Base-by-base conservation (phyloP, 2,329 filamentous ascomycete genomes). In the Calonectria montana region DNA sequence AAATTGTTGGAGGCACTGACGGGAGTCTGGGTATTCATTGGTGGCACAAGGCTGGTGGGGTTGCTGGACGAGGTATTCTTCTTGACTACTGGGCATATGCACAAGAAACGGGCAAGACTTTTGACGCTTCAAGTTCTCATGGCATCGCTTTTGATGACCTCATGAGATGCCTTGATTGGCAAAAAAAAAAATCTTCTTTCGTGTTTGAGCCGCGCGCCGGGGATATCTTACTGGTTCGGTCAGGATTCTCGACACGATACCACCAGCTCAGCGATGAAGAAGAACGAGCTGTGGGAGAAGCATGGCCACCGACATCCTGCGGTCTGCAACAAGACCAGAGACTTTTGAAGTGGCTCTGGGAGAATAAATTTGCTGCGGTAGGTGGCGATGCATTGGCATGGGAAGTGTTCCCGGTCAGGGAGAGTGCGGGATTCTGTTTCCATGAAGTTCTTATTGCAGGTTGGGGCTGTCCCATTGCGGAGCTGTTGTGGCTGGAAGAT, bases 291-390 rank as follows among this genome's bases (percentile, higher is more conserved):
- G 18, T 70, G 9, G 68, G 68, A 4, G 50, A 70, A 59, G 53
- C 43, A n/a, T 70, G 68, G 68, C 68, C 68, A n/a, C 68, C 68
- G n/a, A 45, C 68, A 16, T 70, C 68, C 27, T 70, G 68, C 27
- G 68, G 68, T 1, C 29, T 70, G 18, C 43, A 67, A 13, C 68
- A 67, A 43, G 68, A 70, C 31, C 41, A 50, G 48, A 62, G 53
- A 31, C 5, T 70, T 8, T 43, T 70, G 9, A 29, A 67, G 23
- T 67, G 69, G 69, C 64, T 71, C 2, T 71, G 69, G 69, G 63
- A 71, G 15, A 71, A 67, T 9, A 37, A 67, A 15, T 71, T 71
- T 47, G 55, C 69, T 13, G 69, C 69, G 1, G 69, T 71, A 15
- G 69, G 63, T 4, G 69, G 63, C 10, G 69, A 71, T 64, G 47